Evolutionary conservation across 1,284 basidiomycete genomes (phyloP).

Genomic region (Cryptococcus jaspeensis): DNA sequence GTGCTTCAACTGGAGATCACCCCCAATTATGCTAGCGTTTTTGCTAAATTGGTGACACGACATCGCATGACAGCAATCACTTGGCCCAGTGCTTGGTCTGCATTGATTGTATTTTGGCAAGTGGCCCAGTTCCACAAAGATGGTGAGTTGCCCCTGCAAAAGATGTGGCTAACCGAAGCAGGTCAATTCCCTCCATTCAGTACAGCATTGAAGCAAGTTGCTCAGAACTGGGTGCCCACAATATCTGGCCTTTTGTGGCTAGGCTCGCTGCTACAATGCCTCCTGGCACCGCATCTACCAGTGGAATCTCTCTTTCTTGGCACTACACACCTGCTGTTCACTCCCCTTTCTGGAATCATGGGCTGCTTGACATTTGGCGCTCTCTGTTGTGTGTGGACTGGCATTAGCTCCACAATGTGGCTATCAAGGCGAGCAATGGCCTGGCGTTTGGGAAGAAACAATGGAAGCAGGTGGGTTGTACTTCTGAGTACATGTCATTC

Average conservation of each 20-base stretch:
- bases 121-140: slow-evolving; percentile 1
- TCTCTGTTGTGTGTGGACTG: slow-evolving; percentile 5
- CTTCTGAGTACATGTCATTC: too few species aligned
- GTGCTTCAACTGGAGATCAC: slow-evolving; percentile 56
- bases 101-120: slow-evolving; percentile 24
- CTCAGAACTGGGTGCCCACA: neutral
- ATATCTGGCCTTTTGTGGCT: neutral
- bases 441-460: too few species aligned
- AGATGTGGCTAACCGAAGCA: neutral
- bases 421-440: neutral
- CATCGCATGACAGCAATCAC: slow-evolving; percentile 67
- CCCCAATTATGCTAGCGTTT: slow-evolving; percentile 66
- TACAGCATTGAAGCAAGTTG: slow-evolving; percentile 1
- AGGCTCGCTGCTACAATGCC: neutral
- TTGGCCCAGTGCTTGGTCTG: slow-evolving; percentile 68
- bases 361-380: slow-evolving; percentile 15
- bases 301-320: slow-evolving; percentile 11
- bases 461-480: too few species aligned
- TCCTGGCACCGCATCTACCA: neutral
- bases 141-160: slow-evolving; percentile 10
- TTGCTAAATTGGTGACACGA: slow-evolving; percentile 68
- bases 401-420: neutral
- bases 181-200: slow-evolving; percentile 1
- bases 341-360: slow-evolving; percentile 13
- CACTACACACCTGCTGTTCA: slow-evolving; percentile 5